Conservation (phyloP, 2,329 filamentous ascomycete species). For the Stemphylium lycopersici region DNA sequence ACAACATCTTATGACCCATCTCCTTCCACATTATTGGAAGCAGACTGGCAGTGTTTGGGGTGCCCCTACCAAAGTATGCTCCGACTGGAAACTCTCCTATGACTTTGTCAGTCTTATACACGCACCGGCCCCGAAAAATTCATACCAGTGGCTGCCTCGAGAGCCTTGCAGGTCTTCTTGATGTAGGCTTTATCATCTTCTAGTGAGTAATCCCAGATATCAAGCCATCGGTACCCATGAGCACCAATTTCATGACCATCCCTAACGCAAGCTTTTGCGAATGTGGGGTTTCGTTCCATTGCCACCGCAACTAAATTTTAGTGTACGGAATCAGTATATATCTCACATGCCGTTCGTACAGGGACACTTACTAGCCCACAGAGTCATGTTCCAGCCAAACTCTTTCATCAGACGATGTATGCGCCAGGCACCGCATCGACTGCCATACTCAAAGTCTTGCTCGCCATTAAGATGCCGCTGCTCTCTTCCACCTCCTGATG, state of each 20-base stretch:
- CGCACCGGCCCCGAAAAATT: neutral
- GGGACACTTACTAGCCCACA: constrained; percentile 54
- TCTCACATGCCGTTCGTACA: no score
- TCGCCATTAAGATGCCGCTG: constrained; percentile 56
- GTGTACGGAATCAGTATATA: no score
- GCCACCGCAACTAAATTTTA: constrained; percentile 49
- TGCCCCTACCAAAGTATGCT: constrained; percentile 58
- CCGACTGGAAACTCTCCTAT: constrained; percentile 47
- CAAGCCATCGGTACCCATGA: constrained; percentile 59
- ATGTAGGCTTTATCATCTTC: constrained; percentile 59
- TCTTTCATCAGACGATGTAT: constrained; percentile 58
- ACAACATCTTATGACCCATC: constrained; percentile 58
- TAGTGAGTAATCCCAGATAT: constrained; percentile 55
- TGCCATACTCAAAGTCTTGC: constrained; percentile 60
- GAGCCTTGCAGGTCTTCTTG: constrained; percentile 49
- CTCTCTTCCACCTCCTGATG: constrained; percentile 39
- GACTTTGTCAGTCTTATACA: neutral
- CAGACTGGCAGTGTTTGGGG: constrained; percentile 57
- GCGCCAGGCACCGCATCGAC: constrained; percentile 58
- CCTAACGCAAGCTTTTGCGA: constrained; percentile 52
- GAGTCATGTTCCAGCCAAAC: constrained; percentile 57
- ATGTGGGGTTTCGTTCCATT: constrained; percentile 56
- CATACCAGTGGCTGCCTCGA: constrained; percentile 47
- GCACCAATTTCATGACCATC: constrained; percentile 59
- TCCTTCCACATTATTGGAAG: constrained; percentile 60